phyloP scores from a whole-genome alignment of 2,329 filamentous ascomycete genomes.

The Coniella lustricola region DNA sequence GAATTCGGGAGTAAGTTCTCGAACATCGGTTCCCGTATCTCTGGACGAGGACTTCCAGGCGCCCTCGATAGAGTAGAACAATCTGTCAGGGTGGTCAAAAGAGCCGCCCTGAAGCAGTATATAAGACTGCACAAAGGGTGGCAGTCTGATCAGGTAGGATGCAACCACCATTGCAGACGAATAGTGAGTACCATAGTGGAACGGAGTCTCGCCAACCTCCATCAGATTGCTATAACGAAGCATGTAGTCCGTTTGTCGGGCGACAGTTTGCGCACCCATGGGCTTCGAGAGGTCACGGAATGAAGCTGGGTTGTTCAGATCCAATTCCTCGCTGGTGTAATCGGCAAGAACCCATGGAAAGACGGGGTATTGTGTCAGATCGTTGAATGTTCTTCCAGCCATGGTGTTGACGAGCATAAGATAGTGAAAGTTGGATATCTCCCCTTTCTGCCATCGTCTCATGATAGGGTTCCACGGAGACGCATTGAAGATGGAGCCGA shows the following conservation, averaged over 20 bases:
- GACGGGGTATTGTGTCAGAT: conserved; percentile 94
- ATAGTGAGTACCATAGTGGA: conserved; percentile 98
- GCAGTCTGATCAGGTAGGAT: conserved; percentile 88
- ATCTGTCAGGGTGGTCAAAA: conserved; percentile 90
- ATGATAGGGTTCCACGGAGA: conserved; percentile 77
- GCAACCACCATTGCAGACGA: conserved; percentile 98
- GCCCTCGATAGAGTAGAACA: conserved; percentile 89
- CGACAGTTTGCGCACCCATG: conserved; percentile 82
- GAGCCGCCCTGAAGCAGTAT: conserved; percentile 89
- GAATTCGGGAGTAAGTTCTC: conserved; percentile 93
- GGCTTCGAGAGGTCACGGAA: conserved; percentile 92
- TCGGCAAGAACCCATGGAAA: conserved; percentile 97
- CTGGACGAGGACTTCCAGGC: conserved; percentile 86
- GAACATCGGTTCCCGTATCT: conserved; percentile 87
- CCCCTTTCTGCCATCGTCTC: conserved; percentile 83
- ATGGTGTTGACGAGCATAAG: conserved; percentile 98
- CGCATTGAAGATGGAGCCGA: conserved; percentile 86
- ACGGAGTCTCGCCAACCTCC: conserved; percentile 87
- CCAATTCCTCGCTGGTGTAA: conserved; percentile 88
- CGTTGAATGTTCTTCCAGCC: conserved; percentile 94
- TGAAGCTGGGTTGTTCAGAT: conserved; percentile 73
- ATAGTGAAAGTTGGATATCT: conserved; percentile 98
- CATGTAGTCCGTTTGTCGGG: conserved; percentile 70
- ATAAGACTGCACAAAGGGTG: conserved; percentile 94
- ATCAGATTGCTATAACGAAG: conserved; percentile 82